Evolutionary conservation across 1,284 basidiomycete species (phyloP), one percentile per base, ranked within the genome.

Genomic region (Trametes pubescens): DNA sequence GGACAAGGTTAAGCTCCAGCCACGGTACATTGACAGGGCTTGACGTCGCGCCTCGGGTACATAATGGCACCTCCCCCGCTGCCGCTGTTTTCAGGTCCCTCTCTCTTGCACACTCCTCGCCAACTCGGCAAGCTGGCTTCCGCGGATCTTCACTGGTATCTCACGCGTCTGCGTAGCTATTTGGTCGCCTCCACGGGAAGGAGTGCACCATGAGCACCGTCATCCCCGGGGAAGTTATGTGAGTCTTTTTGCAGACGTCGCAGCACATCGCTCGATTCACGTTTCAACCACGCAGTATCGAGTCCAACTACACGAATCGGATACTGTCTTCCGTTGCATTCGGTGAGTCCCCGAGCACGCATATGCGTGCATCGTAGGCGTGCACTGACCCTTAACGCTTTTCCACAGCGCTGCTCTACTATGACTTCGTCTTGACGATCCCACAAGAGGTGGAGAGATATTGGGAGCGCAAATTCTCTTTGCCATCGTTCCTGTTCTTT

Each of bases 391-490:
- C 21, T 14, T 44, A 21, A 2, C n/a, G 18, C 18, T 21, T 2
- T 14, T 10, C 7, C 14, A 3, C 10, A 61, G 43, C 21, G 21
- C n/a, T 53, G 8, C 14, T 61, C 4, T 62, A 53, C 43, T 62
- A 58, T 22, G 61, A 62, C 46, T 62, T 57, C 35, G 32, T 56
- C 18, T 74, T 77, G 76, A 35, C 75, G 64, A 2, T 69, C 67
- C 18, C 75, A 69, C 29, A 75, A 49, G 59, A 76, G 68, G 53
- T 77, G 62, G 68, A 49, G 38, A 43, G 48, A 6, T 66, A 58
- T 26, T 60, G 60, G 59, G 48, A 14, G 4, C 26, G 26, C 14
- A 49, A 22, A 18, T 35, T 52, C 34, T 49, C 46, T 6, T 38
- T 14, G 24, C 29, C 58, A 5, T 55, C 37, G 1, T 47, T 65